phyloP scores from a whole-genome alignment of 768 basidiomycete species.

The Tylopilus balloui region DNA sequence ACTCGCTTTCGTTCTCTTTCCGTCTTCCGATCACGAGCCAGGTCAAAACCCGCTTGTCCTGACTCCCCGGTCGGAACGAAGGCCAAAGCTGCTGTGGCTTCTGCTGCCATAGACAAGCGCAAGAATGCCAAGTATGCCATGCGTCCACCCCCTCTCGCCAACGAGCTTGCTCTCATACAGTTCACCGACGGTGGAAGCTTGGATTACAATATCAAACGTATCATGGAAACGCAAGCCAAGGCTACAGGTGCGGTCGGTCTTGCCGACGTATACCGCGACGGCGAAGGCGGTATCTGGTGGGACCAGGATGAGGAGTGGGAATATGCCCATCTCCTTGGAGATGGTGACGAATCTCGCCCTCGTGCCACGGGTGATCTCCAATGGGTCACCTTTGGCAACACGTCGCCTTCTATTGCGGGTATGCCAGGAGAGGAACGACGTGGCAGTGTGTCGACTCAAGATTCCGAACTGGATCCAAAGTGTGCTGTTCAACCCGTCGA shows the following conservation, averaged over 20 bases:
- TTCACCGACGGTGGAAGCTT: conserved; percentile 60
- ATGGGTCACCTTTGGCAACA: conserved; percentile 42
- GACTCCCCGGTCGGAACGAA: conserved; percentile 26
- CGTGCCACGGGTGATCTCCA: conserved; percentile 31
- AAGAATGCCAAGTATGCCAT: conserved; percentile 51
- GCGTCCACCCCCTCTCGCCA: conserved; percentile 48
- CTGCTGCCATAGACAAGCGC: conserved; percentile 39
- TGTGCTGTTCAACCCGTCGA: conserved; percentile 42
- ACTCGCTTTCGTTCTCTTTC: conserved; percentile 52
- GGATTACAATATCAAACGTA: conserved; percentile 49
- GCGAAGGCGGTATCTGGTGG: conserved; percentile 60
- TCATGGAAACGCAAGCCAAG: conserved; percentile 54
- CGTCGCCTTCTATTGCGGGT: conserved; percentile 8
- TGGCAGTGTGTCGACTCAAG: conserved; percentile 45
- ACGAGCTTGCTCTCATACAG: conserved; percentile 68
- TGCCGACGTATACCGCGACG: conserved; percentile 56
- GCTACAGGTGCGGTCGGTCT: conserved; percentile 35
- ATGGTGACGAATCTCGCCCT: conserved; percentile 27
- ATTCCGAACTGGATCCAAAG: conserved; percentile 51
- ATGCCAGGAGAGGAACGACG: conserved; percentile 34
- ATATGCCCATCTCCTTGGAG: conserved; percentile 54
- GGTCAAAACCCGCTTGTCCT: conserved; percentile 34
- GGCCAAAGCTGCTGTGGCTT: conserved; percentile 10
- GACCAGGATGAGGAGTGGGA: conserved; percentile 72
- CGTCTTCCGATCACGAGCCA: conserved; percentile 38